Percentiles rank a stretch among this genome's conserved stretches.
These are phyloP conservation scores for Verticillium klebahnii DNA, from an alignment of 2,329 filamentous ascomycete species.

Conservation along the genomic window DNA sequence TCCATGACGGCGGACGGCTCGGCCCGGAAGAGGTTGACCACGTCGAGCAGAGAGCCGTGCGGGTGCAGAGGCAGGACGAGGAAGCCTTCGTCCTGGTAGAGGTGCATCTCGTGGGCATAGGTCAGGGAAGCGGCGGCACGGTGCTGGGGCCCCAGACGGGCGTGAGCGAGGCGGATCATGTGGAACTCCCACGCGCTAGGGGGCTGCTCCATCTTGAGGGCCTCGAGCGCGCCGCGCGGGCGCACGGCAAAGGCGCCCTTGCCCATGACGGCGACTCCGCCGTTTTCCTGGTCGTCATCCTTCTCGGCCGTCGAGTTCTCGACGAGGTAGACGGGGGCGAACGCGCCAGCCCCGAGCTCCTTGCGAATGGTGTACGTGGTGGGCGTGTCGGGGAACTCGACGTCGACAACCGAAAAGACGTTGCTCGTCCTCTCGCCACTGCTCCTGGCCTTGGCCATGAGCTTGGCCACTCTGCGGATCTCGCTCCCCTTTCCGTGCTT, in stretches of 20 bases:
- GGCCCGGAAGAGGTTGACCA: slow-evolving; percentile 79
- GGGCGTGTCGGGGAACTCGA: slow-evolving; percentile 62
- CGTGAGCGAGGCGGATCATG: slow-evolving; percentile 80
- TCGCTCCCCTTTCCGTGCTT: slow-evolving; percentile 65
- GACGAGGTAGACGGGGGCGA: slow-evolving; percentile 90
- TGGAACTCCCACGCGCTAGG: slow-evolving; percentile 94
- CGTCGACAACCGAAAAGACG: slow-evolving; percentile 52
- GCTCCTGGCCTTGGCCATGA: slow-evolving; percentile 51
- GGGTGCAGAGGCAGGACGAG: slow-evolving; percentile 82
- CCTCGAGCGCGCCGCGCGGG: slow-evolving; percentile 63
- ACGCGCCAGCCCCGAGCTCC: slow-evolving; percentile 89
- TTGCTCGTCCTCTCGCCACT: slow-evolving; percentile 59
- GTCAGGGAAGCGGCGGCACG: slow-evolving; percentile 76
- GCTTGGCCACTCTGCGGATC: slow-evolving; percentile 77
- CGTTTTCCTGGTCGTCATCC: slow-evolving; percentile 39
- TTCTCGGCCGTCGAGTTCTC: slow-evolving; percentile 60
- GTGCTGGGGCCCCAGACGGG: slow-evolving; percentile 65
- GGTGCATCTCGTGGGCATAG: slow-evolving; percentile 81
- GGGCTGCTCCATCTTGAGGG: slow-evolving; percentile 90
- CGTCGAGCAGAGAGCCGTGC: slow-evolving; percentile 89
- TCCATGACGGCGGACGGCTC: slow-evolving; percentile 77
- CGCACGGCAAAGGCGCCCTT: slow-evolving; percentile 55
- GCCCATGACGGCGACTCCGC: slow-evolving; percentile 45
- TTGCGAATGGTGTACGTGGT: slow-evolving; percentile 73
- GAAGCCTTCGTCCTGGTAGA: slow-evolving; percentile 87